phyloP scores from a whole-genome alignment of 768 basidiomycete species.

The Asterophora lycoperdoides region DNA sequence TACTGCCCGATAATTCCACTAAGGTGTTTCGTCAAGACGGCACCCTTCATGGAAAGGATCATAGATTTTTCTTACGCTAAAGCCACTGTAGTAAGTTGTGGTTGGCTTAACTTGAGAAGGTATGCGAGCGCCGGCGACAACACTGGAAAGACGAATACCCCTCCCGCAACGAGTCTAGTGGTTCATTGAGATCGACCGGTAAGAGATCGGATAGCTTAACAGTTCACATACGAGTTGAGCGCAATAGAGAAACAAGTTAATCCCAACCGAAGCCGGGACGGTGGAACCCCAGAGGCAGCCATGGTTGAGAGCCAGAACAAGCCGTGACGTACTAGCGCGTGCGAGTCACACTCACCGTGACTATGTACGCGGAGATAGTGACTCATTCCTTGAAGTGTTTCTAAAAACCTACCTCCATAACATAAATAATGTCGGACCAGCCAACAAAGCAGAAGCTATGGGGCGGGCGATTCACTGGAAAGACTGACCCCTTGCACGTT shows the following conservation, averaged over 20 bases:
- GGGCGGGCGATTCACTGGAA: constrained; percentile 87
- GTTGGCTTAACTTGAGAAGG: constrained; percentile 62
- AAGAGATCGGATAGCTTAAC: neutral
- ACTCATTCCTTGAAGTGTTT: too few species aligned
- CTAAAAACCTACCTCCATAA: neutral
- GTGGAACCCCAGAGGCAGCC: neutral
- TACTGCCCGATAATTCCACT: constrained; percentile 87
- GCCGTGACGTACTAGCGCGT: neutral
- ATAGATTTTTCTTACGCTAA: constrained; percentile 53
- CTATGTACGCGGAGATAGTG: too few species aligned
- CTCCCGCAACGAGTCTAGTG: constrained; percentile 69
- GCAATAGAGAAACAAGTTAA: constrained; percentile 50
- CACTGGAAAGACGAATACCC: constrained; percentile 75
- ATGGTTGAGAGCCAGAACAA: neutral
- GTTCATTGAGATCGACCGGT: neutral
- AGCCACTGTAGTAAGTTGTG: constrained; percentile 74
- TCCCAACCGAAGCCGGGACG: constrained; percentile 5
- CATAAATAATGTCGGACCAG: constrained; percentile 32
- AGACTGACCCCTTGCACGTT: constrained; percentile 80
- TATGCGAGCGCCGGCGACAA: constrained; percentile 59
- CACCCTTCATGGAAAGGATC: neutral
- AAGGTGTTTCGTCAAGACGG: constrained; percentile 4
- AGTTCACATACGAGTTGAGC: constrained; percentile 55
- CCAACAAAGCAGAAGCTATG: constrained; percentile 70
- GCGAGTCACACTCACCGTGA: neutral